Evolutionary conservation across 352 stramenopile genomes (phyloP), one percentile per base, ranked within the genome.

Genomic region (Phytophthora podocarpi): DNA sequence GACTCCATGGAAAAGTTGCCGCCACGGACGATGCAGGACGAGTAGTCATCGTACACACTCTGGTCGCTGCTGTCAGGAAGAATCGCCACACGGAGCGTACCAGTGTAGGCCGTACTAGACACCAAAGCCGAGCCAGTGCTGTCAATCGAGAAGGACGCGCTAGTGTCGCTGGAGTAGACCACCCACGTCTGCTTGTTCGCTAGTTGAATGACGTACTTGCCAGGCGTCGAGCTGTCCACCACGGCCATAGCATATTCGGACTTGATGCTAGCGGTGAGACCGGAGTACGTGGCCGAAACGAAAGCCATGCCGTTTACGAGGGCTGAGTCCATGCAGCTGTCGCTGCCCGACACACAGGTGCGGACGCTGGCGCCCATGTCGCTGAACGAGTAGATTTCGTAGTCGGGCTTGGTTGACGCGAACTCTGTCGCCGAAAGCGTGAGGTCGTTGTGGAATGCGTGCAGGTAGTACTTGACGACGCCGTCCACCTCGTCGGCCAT

Each of bases 241-340:
- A 84, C 59, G 18, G 69, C 76, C 57, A 93, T 82, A 20, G 68
- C 52, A 41, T 82, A 78, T 36, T 78, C 72, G 0, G 82, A 81
- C 18, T 65, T 48, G 46, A 91, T 70, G 20, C 64, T 71, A 0
- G 84, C 79, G 3, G 74, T 90, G 32, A 91, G 63, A 16, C 70
- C 69, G 2, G 71, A 58, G 70, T 91, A 93, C 11, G 65, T 86
- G n/a, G 78, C 72, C 31, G 79, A 87, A 18, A 89, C 55, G 51
- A 90, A 93, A 23, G 80, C 78, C 84, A 93, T 93, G 31, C 84
- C 84, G 41, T 79, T 90, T n/a, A 91, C 66, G 5, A 93, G 61
- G 2, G 67, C 60, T 3, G 71, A 78, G 39, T 89, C 65, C 76
- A 90, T 88, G 57, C 74, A 88, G 51, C 56, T 78, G 42, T 42